A percentile compares a stretch with the other conserved stretches of the same genome.
These are phyloP conservation scores for Fusarium nurragi DNA, from an alignment of 2,329 filamentous ascomycete genomes.

Conservation along the genomic window DNA sequence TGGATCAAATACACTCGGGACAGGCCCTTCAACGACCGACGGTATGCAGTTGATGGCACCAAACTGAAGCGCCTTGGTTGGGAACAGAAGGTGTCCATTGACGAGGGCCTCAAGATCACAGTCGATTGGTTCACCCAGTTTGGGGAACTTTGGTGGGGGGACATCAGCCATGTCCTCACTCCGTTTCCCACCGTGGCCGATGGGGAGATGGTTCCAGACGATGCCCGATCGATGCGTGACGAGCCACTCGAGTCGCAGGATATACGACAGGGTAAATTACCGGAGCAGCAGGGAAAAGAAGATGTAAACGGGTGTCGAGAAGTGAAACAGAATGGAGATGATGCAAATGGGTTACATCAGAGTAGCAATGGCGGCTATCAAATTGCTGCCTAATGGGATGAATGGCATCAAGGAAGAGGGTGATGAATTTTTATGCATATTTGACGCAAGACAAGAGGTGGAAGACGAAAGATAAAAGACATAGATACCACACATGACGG, in stretches of 20 bases:
- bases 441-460: conserved; percentile 6
- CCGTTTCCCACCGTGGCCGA: conserved; percentile 72
- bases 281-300: conserved; percentile 22
- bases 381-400: conserved; percentile 14
- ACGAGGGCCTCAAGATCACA: conserved; percentile 69
- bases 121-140: conserved; percentile 76
- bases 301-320: conserved; percentile 18
- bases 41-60: conserved; percentile 76
- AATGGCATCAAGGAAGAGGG: neutral
- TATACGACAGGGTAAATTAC: conserved; percentile 25
- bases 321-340: conserved; percentile 14
- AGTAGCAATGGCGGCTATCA: conserved; percentile 8
- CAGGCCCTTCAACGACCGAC: conserved; percentile 79
- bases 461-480: conserved; percentile 5
- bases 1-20: conserved; percentile 81
- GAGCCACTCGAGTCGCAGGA: conserved; percentile 46
- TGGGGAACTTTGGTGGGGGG: conserved; percentile 76
- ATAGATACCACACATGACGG: conserved; percentile 34
- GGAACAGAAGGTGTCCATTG: conserved; percentile 73
- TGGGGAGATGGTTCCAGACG: conserved; percentile 64
- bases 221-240: conserved; percentile 49
- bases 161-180: conserved; percentile 73
- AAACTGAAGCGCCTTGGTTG: conserved; percentile 75
- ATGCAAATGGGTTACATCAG: conserved; percentile 11
- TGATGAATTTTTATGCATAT: neutral